phyloP scores from a whole-genome alignment of 2,329 filamentous ascomycete species.

The Elsinoe batatas region DNA sequence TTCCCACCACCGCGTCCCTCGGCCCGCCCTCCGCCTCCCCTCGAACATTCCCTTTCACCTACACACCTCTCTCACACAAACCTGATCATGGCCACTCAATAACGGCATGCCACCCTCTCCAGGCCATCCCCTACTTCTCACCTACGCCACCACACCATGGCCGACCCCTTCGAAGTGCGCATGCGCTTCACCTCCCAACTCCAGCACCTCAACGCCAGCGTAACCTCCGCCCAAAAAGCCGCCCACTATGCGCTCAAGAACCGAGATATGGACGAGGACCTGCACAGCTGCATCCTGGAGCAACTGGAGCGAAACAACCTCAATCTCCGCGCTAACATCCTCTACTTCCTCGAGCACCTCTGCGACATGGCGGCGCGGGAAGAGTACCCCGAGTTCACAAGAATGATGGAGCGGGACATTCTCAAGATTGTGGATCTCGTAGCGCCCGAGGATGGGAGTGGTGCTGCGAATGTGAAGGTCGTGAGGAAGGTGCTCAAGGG shows the following conservation, averaged over 20 bases:
- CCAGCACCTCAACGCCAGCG: slow-evolving; percentile 81
- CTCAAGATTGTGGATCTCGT: slow-evolving; percentile 85
- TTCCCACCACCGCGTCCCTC: not conserved
- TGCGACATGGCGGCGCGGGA: slow-evolving; percentile 75
- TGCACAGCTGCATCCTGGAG: slow-evolving; percentile 94
- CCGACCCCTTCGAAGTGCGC: slow-evolving; percentile 93
- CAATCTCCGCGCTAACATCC: slow-evolving; percentile 96
- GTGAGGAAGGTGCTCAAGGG: slow-evolving; percentile 51
- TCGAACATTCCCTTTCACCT: not conserved
- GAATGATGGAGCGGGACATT: slow-evolving; percentile 93
- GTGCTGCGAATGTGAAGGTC: slow-evolving; percentile 88
- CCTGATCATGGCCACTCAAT: not conserved
- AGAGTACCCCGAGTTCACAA: slow-evolving; percentile 68
- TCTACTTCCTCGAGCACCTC: slow-evolving; percentile 97
- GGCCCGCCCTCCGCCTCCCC: not conserved
- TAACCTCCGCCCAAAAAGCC: slow-evolving; percentile 81
- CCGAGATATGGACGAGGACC: slow-evolving; percentile 88
- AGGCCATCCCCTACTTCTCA: not conserved
- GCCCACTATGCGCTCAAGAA: slow-evolving; percentile 92
- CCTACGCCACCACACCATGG: slow-evolving; percentile 36
- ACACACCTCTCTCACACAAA: not conserved
- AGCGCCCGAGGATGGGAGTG: slow-evolving; percentile 73
- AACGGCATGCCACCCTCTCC: not conserved
- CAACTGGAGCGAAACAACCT: slow-evolving; percentile 91
- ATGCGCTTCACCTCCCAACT: slow-evolving; percentile 91